Evolutionary conservation across 2,329 filamentous ascomycete species (phyloP).

Genomic region (Fusarium sp.): DNA sequence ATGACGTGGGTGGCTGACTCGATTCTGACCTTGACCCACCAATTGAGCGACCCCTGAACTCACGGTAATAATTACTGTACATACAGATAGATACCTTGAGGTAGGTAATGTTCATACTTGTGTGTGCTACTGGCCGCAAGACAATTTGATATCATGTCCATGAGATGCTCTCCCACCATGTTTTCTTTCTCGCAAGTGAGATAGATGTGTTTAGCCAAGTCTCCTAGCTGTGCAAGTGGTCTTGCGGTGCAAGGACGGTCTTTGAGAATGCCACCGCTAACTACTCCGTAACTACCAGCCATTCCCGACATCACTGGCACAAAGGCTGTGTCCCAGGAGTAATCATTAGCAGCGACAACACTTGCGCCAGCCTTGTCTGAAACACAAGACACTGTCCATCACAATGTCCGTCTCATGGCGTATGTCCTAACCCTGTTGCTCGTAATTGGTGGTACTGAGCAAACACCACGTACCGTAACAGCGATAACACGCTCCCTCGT

Average conservation of each 20-base stretch:
- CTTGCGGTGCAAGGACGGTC: not conserved
- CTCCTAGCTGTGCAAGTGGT: not conserved
- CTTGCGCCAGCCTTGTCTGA: conserved; percentile 30
- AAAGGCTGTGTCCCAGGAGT: not conserved
- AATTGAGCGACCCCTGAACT: conserved; percentile 33
- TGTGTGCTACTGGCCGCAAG: conserved; percentile 11
- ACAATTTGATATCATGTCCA: conserved; percentile 12
- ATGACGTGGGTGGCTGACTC: conserved; percentile 42
- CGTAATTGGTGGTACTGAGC: conserved; percentile 6
- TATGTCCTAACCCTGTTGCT: conserved; percentile 9
- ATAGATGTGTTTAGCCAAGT: not conserved
- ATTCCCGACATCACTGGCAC: not conserved
- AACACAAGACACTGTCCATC: conserved; percentile 37
- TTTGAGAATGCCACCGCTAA: not conserved
- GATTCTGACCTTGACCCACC: conserved; percentile 4
- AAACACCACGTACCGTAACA: conserved; percentile 4
- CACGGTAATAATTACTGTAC: not conserved
- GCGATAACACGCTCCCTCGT: conserved; percentile 18
- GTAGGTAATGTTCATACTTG: no score
- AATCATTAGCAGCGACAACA: not conserved
- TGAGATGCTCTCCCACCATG: conserved; percentile 13
- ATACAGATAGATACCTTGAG: no score
- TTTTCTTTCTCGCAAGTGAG: conserved; percentile 2
- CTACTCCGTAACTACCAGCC: not conserved
- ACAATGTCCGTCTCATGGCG: conserved; percentile 17